Evolutionary conservation across 2,329 filamentous ascomycete species (phyloP).

Genomic region (Colletotrichum sp.): DNA sequence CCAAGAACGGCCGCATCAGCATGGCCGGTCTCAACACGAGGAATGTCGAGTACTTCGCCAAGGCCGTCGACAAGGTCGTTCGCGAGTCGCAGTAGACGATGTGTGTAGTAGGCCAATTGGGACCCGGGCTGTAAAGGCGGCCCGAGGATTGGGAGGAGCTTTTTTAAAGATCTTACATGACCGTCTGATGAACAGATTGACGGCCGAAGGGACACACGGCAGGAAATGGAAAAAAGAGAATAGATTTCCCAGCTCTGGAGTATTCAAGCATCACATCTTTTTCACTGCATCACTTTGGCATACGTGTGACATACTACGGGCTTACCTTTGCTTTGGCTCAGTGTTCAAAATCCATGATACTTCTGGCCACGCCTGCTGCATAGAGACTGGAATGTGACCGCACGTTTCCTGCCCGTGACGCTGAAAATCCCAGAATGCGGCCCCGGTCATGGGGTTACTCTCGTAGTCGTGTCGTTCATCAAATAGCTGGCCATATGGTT

Average conservation of each 20-base stretch:
- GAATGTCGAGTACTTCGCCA: conserved; percentile 93
- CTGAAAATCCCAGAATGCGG: background rate
- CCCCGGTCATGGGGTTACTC: rapidly evolving
- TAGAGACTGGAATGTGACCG: background rate
- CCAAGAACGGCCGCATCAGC: conserved; percentile 96
- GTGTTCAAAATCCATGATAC: background rate
- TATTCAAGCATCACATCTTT: conserved; percentile 2
- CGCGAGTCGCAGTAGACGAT: conserved; percentile 44
- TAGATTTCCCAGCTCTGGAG: conserved; percentile 10
- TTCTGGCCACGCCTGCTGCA: no score
- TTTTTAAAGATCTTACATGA: background rate
- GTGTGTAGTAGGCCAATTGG: background rate
- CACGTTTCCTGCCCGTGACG: rapidly evolving
- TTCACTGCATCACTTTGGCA: background rate
- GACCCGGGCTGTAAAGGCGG: background rate
- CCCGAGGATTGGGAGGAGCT: background rate
- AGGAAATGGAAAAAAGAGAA: conserved; percentile 1
- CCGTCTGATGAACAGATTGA: background rate
- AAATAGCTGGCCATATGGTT: rapidly evolving
- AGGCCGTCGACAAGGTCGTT: conserved; percentile 86
- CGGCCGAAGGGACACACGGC: background rate
- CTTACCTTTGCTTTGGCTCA: background rate
- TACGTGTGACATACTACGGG: background rate
- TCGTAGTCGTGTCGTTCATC: background rate
- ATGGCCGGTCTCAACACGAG: conserved; percentile 96